Base-by-base conservation (phyloP, 1,139 yeast genomes). In the Saccharomyces hybrid region DNA sequence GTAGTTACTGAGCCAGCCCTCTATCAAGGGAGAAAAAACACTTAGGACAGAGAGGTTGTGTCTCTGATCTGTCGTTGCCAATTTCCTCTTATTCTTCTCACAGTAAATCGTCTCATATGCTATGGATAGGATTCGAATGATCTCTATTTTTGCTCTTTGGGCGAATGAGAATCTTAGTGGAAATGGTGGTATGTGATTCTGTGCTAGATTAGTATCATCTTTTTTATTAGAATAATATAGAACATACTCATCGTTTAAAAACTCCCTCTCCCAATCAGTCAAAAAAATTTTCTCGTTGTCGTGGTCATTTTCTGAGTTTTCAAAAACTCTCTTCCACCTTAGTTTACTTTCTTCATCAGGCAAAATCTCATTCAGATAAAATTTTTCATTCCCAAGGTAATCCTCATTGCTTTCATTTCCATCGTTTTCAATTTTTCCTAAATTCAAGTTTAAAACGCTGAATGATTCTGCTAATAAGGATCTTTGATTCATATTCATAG, bases 41-140 rank as follows among this genome's bases (percentile, higher is more conserved):
- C 82, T 82, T 60, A 91, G 74, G 11, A 89, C 79, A 0, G 91
- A 82, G 50, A 91, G 72, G 63, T 84, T 86, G 68, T 86, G 84
- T 63, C 87, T 73, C 70, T 84, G 86, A 31, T 80, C 76, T 47
- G 56, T 59, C 0, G 61, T 50, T 7, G 57, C 53, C 32, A 59
- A 41, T 42, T 58, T 59, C 42, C 57, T 53, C 60, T 79, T 83
- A 1, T 85, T 82, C 61, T 80, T 80, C 56, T 78, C 79, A 28
- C 84, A 86, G 68, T 90, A 90, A 25, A 91, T 74, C 1, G 93
- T 83, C 64, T 89, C 95, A 68, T 88, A 90, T 32, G 95, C 95
- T 52, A 90, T 74, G 0, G 93, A 81, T 75, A 87, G 82, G 57
- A 90, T 86, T 67, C 87, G 88, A 48, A 89, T 71, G 49, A 90